A percentile compares a stretch with the other conserved stretches of the same genome.
phyloP scores from a whole-genome alignment of 2,329 filamentous ascomycete species.

The Colletotrichum euphorbiae region DNA sequence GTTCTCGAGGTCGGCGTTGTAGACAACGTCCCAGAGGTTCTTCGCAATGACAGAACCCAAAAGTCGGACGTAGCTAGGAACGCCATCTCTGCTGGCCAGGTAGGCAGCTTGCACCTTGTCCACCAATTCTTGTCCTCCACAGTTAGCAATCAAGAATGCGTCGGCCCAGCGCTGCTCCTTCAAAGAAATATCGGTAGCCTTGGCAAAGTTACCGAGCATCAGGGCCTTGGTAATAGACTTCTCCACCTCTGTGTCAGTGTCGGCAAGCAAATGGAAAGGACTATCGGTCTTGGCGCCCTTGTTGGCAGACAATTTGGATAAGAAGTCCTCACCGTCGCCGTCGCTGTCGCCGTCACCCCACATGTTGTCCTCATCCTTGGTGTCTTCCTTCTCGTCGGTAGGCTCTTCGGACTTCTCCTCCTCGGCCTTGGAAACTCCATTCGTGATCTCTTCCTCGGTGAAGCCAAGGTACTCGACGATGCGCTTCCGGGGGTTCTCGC shows the following conservation, averaged over 20 bases:
- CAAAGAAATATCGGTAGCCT: slow-evolving; percentile 88
- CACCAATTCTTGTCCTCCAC: slow-evolving; percentile 90
- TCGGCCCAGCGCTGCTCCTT: slow-evolving; percentile 92
- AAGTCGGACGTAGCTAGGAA: slow-evolving; percentile 91
- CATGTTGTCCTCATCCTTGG: slow-evolving; percentile 69
- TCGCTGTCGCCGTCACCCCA: slow-evolving; percentile 75
- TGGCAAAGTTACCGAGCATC: slow-evolving; percentile 90
- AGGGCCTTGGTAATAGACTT: slow-evolving; percentile 88
- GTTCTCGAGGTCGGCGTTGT: slow-evolving; percentile 91
- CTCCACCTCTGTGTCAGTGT: slow-evolving; percentile 85
- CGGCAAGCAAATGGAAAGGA: slow-evolving; percentile 89
- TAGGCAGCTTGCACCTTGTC: slow-evolving; percentile 95
- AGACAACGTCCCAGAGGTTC: slow-evolving; percentile 97
- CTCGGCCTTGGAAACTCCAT: slow-evolving; percentile 57
- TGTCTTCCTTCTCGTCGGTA: slow-evolving; percentile 45
- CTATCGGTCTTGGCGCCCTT: slow-evolving; percentile 95
- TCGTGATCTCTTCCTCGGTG: slow-evolving; percentile 66
- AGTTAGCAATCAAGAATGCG: slow-evolving; percentile 98
- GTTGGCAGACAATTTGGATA: slow-evolving; percentile 84
- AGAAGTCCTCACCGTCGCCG: slow-evolving; percentile 77
- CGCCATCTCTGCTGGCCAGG: slow-evolving; percentile 82
- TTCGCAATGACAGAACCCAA: slow-evolving; percentile 93
- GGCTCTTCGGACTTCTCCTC: slow-evolving; percentile 48
- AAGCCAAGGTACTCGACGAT: slow-evolving; percentile 94
- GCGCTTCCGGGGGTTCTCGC: slow-evolving; percentile 85